A percentile compares a stretch with the other conserved stretches of the same genome.
Conservation (phyloP, 148 eudicot species). For the Polygonum aviculare region DNA sequence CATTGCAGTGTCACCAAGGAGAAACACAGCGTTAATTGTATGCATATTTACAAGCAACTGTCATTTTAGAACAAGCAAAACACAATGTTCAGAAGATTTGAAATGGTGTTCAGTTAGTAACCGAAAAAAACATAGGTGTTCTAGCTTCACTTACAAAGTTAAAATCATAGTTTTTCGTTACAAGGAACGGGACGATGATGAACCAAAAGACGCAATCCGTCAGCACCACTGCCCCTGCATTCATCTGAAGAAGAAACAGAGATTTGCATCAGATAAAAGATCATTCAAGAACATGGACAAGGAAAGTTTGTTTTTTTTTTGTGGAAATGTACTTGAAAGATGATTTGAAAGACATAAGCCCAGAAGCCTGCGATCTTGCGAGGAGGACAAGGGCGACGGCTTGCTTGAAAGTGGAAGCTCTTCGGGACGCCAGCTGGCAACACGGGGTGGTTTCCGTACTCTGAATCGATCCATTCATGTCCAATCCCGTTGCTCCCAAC, state of each 20-base stretch:
- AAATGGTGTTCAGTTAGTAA: not conserved
- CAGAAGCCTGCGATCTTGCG: slow-evolving; percentile 63
- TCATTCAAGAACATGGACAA: slow-evolving; percentile 6
- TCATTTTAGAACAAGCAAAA: not conserved
- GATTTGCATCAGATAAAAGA: not conserved
- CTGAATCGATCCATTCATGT: slow-evolving; percentile 34
- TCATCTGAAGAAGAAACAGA: slow-evolving; percentile 35
- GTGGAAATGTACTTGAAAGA: slow-evolving; percentile 50
- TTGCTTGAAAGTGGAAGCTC: slow-evolving; percentile 13
- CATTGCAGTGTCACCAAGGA: slow-evolving; percentile 74
- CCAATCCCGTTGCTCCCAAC: slow-evolving; percentile 30
- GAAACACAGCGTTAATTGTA: slow-evolving; percentile 64
- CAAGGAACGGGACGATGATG: slow-evolving; percentile 62
- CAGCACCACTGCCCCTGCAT: slow-evolving; percentile 91
- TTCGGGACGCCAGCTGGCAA: slow-evolving; percentile 17
- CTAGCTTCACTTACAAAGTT: slow-evolving; percentile 54
- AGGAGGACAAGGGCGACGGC: slow-evolving; percentile 18
- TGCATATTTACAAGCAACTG: slow-evolving; percentile 87
- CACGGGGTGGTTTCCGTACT: slow-evolving; percentile 26
- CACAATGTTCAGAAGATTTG: not conserved
- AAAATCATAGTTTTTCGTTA: slow-evolving; percentile 45
- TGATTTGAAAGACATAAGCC: slow-evolving; percentile 67
- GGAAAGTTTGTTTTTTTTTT: not conserved
- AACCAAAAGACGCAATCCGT: slow-evolving; percentile 86
- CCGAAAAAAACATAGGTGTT: not conserved